Percentiles rank a stretch among this genome's conserved stretches.
Evolutionary conservation across 169 alveolate genomes (phyloP).

Genomic region (Sarcocystis neurona): DNA sequence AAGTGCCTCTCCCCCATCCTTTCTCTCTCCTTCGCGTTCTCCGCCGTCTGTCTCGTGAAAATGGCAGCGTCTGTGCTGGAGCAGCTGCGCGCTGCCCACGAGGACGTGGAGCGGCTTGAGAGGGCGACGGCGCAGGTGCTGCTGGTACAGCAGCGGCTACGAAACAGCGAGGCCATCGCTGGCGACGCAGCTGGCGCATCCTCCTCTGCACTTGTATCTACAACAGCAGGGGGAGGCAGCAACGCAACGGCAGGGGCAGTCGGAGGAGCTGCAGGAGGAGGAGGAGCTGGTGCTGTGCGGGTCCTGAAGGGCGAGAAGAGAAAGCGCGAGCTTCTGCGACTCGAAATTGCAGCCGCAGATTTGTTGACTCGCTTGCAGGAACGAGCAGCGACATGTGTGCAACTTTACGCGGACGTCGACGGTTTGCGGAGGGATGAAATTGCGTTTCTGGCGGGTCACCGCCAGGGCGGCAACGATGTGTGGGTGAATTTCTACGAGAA

Average conservation of each 20-base stretch:
- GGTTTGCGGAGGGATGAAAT: not conserved
- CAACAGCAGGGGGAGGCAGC: too few relatives aligned
- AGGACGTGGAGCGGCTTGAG: constrained; percentile 48
- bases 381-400: not conserved
- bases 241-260: constrained; percentile 27
- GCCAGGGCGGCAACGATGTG: constrained; percentile 41
- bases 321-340: constrained; percentile 18
- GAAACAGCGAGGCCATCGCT: not conserved
- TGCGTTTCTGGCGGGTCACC: not conserved
- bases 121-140: constrained; percentile 33
- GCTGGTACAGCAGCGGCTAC: constrained; percentile 26
- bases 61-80: constrained; percentile 46
- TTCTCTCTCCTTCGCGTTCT: not conserved
- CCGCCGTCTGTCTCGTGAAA: not conserved
- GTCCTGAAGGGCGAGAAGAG: constrained; percentile 9
- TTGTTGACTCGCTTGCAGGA: constrained; percentile 6
- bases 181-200: not conserved
- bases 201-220: not conserved
- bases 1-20: not conserved
- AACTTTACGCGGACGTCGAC: constrained; percentile 23
- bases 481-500: constrained; percentile 41
- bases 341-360: constrained; percentile 20
- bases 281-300: too few relatives aligned
- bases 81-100: constrained; percentile 46
- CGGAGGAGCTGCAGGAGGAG: not conserved